A percentile compares a stretch with the other conserved stretches of the same genome.
phyloP scores from a whole-genome alignment of 805 yeast genomes.

The Spathaspora sp. region DNA sequence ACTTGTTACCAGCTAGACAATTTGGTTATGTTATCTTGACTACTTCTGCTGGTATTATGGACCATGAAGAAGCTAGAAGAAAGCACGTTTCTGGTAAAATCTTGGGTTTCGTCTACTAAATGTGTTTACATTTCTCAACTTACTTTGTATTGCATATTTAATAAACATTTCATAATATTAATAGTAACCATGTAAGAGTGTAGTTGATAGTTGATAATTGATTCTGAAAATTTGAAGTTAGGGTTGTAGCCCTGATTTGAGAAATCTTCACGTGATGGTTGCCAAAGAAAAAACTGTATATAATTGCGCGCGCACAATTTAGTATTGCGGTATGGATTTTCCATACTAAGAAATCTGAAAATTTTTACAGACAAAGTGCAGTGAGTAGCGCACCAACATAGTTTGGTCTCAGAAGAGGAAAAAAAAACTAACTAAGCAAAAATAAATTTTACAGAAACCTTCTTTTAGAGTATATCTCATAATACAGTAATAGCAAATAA shows the following conservation, averaged over 20 bases:
- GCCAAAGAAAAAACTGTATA: background rate
- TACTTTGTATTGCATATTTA: constrained; percentile 2
- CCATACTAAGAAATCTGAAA: background rate
- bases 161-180: constrained; percentile 1
- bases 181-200: background rate
- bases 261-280: background rate
- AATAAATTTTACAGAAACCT: constrained; percentile 3
- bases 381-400: background rate
- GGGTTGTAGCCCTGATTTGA: background rate
- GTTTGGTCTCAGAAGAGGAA: no score
- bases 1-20: constrained; percentile 98
- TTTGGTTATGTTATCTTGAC: constrained; percentile 97
- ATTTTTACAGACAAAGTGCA: background rate
- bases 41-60: constrained; percentile 99
- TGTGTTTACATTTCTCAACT: background rate
- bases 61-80: constrained; percentile 99
- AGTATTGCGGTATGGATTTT: constrained; percentile 2
- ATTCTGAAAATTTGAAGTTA: background rate
- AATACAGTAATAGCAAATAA: constrained; percentile 13
- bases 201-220: background rate
- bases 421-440: constrained; percentile 6
- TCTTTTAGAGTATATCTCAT: constrained; percentile 1
- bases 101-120: constrained; percentile 94
- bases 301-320: background rate
- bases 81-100: constrained; percentile 99